A percentile compares a stretch with the other conserved stretches of the same genome.
Evolutionary conservation across 768 basidiomycete species (phyloP).

Genomic region (Termitomyces titanicus): DNA sequence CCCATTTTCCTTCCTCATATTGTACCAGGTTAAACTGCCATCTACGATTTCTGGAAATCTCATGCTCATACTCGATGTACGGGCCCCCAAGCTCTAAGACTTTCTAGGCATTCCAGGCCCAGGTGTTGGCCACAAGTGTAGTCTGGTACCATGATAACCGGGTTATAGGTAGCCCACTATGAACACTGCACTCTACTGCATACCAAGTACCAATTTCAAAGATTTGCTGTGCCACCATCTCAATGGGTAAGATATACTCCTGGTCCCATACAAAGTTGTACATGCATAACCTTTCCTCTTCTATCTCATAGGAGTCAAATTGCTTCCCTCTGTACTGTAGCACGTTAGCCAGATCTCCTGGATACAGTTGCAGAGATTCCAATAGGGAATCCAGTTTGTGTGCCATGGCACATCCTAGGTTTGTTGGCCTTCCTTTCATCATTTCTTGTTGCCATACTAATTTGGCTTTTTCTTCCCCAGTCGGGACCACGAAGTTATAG

Average conservation of each 20-base stretch:
- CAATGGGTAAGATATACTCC: background rate
- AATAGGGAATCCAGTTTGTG: background rate
- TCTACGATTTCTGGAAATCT: no score
- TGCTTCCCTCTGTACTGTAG: background rate
- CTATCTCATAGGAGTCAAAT: background rate
- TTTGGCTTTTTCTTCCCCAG: background rate
- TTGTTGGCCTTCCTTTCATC: no score
- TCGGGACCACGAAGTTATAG: no score
- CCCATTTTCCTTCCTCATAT: no score
- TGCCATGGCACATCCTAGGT: background rate
- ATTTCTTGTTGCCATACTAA: no score
- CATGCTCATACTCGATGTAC: background rate
- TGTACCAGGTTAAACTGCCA: no score
- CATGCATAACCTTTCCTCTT: background rate
- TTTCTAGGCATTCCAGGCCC: background rate
- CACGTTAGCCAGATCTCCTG: background rate
- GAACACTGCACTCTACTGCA: background rate
- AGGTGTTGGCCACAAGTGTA: background rate
- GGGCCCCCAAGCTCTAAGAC: background rate
- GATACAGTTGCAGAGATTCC: constrained; percentile 1
- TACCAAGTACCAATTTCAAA: background rate
- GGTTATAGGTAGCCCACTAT: background rate
- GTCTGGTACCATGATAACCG: background rate
- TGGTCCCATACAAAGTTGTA: background rate
- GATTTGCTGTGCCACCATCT: background rate